phyloP scores from a whole-genome alignment of 2,329 filamentous ascomycete genomes.

The Stagonosporopsis chrysanthemi region DNA sequence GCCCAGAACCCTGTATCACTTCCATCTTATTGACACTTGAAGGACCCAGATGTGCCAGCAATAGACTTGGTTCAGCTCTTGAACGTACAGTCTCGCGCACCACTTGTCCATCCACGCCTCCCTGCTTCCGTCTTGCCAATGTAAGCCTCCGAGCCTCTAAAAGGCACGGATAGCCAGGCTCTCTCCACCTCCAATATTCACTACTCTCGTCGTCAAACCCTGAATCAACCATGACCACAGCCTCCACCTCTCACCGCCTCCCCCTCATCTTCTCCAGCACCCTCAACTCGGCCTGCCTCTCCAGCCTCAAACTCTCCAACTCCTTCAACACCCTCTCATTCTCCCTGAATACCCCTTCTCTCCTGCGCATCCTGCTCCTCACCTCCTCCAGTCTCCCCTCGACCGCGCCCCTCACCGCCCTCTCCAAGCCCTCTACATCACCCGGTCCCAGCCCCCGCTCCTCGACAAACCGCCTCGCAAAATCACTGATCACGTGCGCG shows the following conservation, averaged over 20 bases:
- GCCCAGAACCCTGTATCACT: neutral
- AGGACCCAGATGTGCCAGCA: neutral
- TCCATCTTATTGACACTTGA: neutral
- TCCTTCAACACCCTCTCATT: conserved; percentile 55
- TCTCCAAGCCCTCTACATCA: conserved; percentile 46
- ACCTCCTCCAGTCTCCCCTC: conserved; percentile 46
- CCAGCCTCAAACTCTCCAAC: conserved; percentile 52
- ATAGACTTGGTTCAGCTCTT: conserved; percentile 13
- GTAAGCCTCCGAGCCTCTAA: neutral
- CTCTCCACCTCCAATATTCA: neutral
- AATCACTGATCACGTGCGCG: conserved; percentile 43
- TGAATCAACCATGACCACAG: neutral
- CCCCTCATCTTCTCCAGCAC: conserved; percentile 52
- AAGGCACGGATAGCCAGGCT: neutral
- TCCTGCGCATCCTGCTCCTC: conserved; percentile 49
- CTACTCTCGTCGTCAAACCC: neutral
- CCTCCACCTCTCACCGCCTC: conserved; percentile 31
- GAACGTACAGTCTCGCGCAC: conserved; percentile 5
- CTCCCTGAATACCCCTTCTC: conserved; percentile 50
- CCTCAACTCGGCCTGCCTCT: conserved; percentile 56
- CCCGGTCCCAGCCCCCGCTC: conserved; percentile 42
- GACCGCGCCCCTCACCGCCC: conserved; percentile 45
- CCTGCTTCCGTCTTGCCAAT: neutral
- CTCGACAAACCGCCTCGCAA: conserved; percentile 51
- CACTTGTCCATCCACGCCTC: neutral